Base-by-base conservation (phyloP, 139 green algal species). In the Closterium sp. region DNA sequence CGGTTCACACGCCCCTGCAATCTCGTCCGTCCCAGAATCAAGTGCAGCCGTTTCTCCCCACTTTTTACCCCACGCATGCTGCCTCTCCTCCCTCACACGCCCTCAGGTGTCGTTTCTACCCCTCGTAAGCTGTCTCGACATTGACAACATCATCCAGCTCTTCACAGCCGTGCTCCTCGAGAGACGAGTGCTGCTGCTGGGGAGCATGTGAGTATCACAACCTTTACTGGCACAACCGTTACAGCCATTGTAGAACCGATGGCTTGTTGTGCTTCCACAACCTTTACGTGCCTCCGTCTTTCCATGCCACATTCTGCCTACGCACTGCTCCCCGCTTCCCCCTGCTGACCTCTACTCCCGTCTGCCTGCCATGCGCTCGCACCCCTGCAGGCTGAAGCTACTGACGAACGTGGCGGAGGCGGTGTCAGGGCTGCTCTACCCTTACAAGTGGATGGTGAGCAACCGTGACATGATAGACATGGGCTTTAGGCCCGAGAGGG, bases 401-500 rank as follows among this genome's bases (percentile, higher is more conserved):
- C 70, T 95, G 70, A 95, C 93, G 2, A 45, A 88, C 24, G 93
- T 94, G 31, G 93, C 93, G 4, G 93, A 95, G 84, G 90, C 91
- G 22, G 31, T 92, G 22, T 86, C 34, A n/a, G 31, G 85, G 13
- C 88, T 95, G 11, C n/a, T 95, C 1, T 93, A 93, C 34, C 93
- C 93, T 4, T 70, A 95, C 34, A 92, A 38, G 87, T 95, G 93
- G 93, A 79, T 79, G 62, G 62, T 79, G 17, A 79, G 62, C 17
- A 22, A 4, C 17, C 3, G 62, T 22, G 62, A 79, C 62, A 19
- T n/a, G 10, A 70, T 13, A 24, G 62, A 62, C 5, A 62, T 5
- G 42, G 42, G 42, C 7, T 5, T 62, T 24, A 79, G 62, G 62
- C 62, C 7, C 7, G 38, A 50, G 38, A 50, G 38, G 38, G 7